A percentile compares a stretch with the other conserved stretches of the same genome.
Conservation (phyloP, 192 early-diverging fungal species). For the Chytriomyces hyalinus region DNA sequence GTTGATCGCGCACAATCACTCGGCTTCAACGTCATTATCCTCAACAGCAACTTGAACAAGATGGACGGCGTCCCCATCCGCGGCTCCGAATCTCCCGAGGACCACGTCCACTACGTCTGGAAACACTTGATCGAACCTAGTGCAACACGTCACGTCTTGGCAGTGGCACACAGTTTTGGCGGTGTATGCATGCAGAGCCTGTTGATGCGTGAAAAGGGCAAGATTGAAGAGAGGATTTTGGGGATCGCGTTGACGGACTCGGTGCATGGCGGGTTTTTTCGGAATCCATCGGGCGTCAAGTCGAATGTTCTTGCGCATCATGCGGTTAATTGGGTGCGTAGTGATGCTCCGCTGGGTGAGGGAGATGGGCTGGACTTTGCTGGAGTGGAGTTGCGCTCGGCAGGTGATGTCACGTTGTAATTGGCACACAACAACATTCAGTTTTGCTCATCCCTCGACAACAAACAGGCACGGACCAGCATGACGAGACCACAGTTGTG, state of each 20-base stretch:
- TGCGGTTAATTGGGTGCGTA: slow-evolving; percentile 19
- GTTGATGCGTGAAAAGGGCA: neutral
- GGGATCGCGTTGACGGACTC: slow-evolving; percentile 35
- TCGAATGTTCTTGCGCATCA: neutral
- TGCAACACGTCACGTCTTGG: neutral
- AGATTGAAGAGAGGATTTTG: neutral
- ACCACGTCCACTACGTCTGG: slow-evolving; percentile 28
- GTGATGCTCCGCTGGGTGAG: slow-evolving; percentile 5
- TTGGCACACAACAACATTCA: too few species aligned
- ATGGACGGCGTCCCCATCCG: slow-evolving; percentile 3
- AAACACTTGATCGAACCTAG: slow-evolving; percentile 1
- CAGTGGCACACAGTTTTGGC: slow-evolving; percentile 32
- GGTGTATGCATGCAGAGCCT: slow-evolving; percentile 13
- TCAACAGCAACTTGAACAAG: slow-evolving; percentile 32
- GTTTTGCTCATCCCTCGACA: neutral
- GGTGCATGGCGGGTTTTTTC: slow-evolving; percentile 6
- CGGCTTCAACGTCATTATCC: slow-evolving; percentile 23
- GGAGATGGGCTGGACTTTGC: neutral
- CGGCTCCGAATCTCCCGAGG: slow-evolving; percentile 17
- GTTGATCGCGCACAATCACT: slow-evolving; percentile 11
- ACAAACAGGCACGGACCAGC: slow-evolving; percentile 19
- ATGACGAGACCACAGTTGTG: slow-evolving; percentile 29
- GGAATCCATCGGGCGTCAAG: neutral
- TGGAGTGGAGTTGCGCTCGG: slow-evolving; percentile 11
- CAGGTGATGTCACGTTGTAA: too few species aligned